Conservation (phyloP, 1,284 basidiomycete species). For the Tilletiaria anomala region DNA sequence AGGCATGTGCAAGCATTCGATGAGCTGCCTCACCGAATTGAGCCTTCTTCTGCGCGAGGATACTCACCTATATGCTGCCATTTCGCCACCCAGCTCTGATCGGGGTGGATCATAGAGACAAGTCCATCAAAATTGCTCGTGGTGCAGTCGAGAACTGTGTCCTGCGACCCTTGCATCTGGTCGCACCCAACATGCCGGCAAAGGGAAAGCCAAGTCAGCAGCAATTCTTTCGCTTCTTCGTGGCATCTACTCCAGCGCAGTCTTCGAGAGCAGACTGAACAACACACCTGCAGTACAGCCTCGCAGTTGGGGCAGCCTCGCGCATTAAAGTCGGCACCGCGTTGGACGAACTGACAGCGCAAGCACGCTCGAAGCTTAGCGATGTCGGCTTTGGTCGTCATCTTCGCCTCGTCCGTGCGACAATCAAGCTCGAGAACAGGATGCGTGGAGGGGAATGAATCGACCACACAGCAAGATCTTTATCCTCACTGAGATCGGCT, state of each 20-base stretch:
- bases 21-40: neutral
- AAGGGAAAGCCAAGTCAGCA: neutral
- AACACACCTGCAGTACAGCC: slow-evolving; percentile 68
- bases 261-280: neutral
- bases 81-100: slow-evolving; percentile 77
- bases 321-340: slow-evolving; percentile 66
- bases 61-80: slow-evolving; percentile 23
- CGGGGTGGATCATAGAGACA: slow-evolving; percentile 73
- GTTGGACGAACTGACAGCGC: slow-evolving; percentile 77
- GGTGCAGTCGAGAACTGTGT: slow-evolving; percentile 72
- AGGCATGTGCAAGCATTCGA: neutral
- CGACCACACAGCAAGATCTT: no score
- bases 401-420: no score
- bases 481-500: no score
- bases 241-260: no score
- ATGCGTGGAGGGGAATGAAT: no score
- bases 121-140: slow-evolving; percentile 89
- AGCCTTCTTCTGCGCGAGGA: neutral
- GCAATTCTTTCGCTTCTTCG: neutral
- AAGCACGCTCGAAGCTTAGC: slow-evolving; percentile 69
- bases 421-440: no score
- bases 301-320: slow-evolving; percentile 94
- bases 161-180: slow-evolving; percentile 74
- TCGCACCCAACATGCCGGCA: neutral
- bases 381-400: neutral